Base-by-base conservation (phyloP, 2,329 filamentous ascomycete species). In the Botrytis paeoniae region DNA sequence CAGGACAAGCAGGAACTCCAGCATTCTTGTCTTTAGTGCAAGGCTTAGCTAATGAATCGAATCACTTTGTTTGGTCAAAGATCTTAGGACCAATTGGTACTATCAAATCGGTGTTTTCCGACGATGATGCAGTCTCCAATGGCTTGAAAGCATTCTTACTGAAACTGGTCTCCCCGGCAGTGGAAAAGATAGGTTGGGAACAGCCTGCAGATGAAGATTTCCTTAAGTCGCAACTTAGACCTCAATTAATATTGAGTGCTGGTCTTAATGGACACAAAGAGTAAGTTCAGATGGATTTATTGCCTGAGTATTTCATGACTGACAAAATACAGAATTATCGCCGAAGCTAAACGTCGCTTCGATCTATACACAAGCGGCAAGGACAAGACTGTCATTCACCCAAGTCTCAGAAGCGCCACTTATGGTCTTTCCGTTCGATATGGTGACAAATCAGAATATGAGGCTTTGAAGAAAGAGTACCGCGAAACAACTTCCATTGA, bases 11-110 rank as follows among this genome's bases (percentile, higher is more conserved):
- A 68, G 93, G 89, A 6, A 97, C 95, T 0, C 86, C 94, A 37
- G 92, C 93, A 14, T 86, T 99, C 20, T 85, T 99, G 43, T 90
- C 92, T 20, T 92, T 99, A 78, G 84, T 97, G 18, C 89, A 97
- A 81, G 92, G 92, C n/a, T 95, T 98, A 82, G 87, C 89, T 74
- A 85, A 88, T 69, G 96, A 99, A 83, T 87, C 87, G 1, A 94
- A 95, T 81, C 95, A 94, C 79, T 87, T 97, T 66, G 95, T 98
- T 8, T 97, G 96, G 92, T 90, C 89, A 73, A 93, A 97, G 81
- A 90, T 97, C 45, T 86, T 97, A 12, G 90, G 91, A 76, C 93
- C 93, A 6, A 84, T 98, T 39, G 88, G 85, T 72, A 91, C 90
- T 71, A 88, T 98, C 74, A 93, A 94, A 81, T 92, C 92, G n/a